Evolutionary conservation across 1,284 basidiomycete species (phyloP).

Genomic region (Cryptococcus sp.): DNA sequence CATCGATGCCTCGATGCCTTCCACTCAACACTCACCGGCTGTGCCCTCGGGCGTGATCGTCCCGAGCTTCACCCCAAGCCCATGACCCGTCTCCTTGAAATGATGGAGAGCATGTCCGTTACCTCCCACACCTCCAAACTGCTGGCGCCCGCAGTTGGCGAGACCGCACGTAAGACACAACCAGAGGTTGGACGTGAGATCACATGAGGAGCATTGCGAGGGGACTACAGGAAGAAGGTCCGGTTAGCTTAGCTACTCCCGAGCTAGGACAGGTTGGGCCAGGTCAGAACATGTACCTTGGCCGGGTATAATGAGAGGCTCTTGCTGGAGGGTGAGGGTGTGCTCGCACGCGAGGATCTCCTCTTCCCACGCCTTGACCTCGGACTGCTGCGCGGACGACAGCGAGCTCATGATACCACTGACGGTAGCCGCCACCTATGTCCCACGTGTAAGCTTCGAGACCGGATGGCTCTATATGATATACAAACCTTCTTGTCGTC

Average conservation of each 20-base stretch:
- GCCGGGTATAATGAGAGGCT: constrained; percentile 43
- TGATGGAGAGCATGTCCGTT: constrained; percentile 89
- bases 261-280: no score
- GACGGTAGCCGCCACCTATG: constrained; percentile 59
- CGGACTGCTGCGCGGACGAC: constrained; percentile 84
- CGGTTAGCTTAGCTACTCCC: not conserved
- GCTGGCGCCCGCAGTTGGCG: constrained; percentile 86
- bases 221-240: constrained; percentile 56
- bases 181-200: constrained; percentile 88
- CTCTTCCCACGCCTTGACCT: constrained; percentile 98
- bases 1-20: not conserved
- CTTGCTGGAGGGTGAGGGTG: constrained; percentile 72
- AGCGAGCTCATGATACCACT: constrained; percentile 75
- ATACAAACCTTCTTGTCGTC: constrained; percentile 48
- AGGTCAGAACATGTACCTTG: constrained; percentile 30
- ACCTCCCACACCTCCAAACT: constrained; percentile 80
- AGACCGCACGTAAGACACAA: constrained; percentile 91
- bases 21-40: constrained; percentile 60
- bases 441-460: not conserved
- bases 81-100: constrained; percentile 71
- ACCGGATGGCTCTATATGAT: not conserved
- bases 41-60: constrained; percentile 94
- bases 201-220: constrained; percentile 71
- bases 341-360: constrained; percentile 87
- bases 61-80: constrained; percentile 87